A percentile compares a stretch with the other conserved stretches of the same genome.
Evolutionary conservation across 176 grass and related monocot genomes (phyloP).

Genomic region (Phragmites australis): DNA sequence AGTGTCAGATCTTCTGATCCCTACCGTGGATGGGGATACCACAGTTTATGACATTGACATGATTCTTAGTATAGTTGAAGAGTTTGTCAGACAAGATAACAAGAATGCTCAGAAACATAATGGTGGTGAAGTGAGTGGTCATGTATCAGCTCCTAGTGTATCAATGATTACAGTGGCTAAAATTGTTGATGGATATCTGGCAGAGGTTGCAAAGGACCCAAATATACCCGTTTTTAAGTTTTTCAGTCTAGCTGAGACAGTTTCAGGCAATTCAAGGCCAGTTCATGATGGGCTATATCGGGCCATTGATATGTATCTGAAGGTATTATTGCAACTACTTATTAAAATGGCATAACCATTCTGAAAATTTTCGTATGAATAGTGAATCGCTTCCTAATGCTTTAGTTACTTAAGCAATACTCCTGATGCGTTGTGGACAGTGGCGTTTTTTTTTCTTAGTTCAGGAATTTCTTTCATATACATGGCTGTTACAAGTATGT

Average conservation of each 20-base stretch:
- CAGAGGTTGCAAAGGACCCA: conserved; percentile 80
- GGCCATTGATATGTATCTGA: conserved; percentile 88
- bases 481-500: neutral
- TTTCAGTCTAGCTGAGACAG: conserved; percentile 68
- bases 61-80: conserved; percentile 84
- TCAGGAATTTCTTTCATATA: neutral
- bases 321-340: conserved; percentile 59
- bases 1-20: conserved; percentile 82
- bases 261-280: conserved; percentile 66
- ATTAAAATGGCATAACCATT: conserved; percentile 20
- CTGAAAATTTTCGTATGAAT: neutral
- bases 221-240: conserved; percentile 76
- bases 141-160: conserved; percentile 51
- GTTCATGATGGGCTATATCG: conserved; percentile 88
- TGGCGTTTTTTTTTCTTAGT: neutral
- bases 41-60: conserved; percentile 84
- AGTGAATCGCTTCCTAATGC: neutral
- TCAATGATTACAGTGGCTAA: conserved; percentile 73
- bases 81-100: conserved; percentile 71
- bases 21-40: conserved; percentile 59
- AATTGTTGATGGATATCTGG: conserved; percentile 82
- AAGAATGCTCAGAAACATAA: conserved; percentile 50
- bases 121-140: conserved; percentile 48
- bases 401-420: neutral
- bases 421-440: conserved; percentile 20